Evolutionary conservation across 2,329 filamentous ascomycete genomes (phyloP), one percentile per base, ranked within the genome.

Genomic region (Dothideomycetes sp.): DNA sequence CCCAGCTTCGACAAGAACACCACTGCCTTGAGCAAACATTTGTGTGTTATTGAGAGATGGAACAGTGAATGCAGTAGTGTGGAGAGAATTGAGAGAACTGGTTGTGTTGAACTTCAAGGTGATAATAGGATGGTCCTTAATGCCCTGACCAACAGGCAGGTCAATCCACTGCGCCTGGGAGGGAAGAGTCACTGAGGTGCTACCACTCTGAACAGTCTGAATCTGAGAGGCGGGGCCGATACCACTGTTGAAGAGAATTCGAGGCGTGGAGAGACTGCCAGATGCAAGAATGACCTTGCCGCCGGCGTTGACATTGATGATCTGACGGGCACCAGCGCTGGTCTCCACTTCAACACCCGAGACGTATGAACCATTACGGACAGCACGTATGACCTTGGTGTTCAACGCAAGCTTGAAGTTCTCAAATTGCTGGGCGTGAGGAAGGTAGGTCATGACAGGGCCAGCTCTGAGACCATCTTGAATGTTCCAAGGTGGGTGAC

Each of bases 111-210:
- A 69, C n/a, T 64, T 41, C 35, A 75, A 52, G 3, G 53, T 68
- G 44, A 68, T 71, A 2, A 70, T 73, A 45, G 73, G 73, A 4
- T 72, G 69, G 48, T 63, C 55, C 37, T 62, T 63, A 50, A 64
- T 58, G 38, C 61, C 57, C 38, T 58, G 50, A 4, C 49, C 49
- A 19, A 41, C 41, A 19, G 41, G 41, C 14, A 43, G 41, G 17
- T 36, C 17, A 10, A 43, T 43, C 58, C 17, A 60, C 43, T 31
- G 54, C 47, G 48, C 44, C 16, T 54, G 48, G 16, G 56, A 52
- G 12, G 57, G 57, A 10, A 43, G 32, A 12, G 34, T 39, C 5
- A 43, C 41, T 5, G 18, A 30, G 15, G 19, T 14, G 7, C 36
- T 43, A 3, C 41, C 41, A 11, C 24, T 33, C 38, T 43, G 53